A percentile compares a stretch with the other conserved stretches of the same genome.
Conservation (phyloP, 1,139 yeast genomes). For the Kurtzmaniella quercitrusa region DNA sequence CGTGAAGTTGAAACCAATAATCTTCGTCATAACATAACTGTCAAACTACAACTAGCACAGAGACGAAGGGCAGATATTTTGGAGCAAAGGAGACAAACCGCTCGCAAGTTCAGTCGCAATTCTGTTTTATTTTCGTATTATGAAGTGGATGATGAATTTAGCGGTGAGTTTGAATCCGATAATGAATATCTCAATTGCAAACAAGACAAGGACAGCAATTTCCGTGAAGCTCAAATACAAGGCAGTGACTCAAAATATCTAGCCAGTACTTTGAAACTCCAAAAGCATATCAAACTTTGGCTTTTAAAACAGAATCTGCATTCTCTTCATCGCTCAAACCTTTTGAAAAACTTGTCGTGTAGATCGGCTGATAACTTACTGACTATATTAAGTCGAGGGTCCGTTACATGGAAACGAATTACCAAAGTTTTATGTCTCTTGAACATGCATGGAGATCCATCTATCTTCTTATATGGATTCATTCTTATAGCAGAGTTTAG, state of each 20-base stretch:
- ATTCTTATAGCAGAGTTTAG: slow-evolving; percentile 22
- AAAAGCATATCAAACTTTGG: not conserved
- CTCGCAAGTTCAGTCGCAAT: slow-evolving; percentile 7
- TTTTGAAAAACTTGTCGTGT: not conserved
- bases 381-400: not conserved
- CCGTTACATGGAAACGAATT: slow-evolving; percentile 10
- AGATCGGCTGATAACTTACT: slow-evolving; percentile 4
- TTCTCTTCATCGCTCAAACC: slow-evolving; percentile 1
- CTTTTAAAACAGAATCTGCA: not conserved
- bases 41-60: slow-evolving; percentile 14
- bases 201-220: not conserved
- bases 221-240: too few relatives aligned
- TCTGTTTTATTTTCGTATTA: not conserved
- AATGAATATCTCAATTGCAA: not conserved
- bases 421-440: slow-evolving; percentile 11
- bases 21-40: slow-evolving; percentile 11
- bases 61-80: slow-evolving; percentile 16
- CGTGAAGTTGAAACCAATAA: slow-evolving; percentile 9
- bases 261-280: not conserved
- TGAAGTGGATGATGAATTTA: not conserved
- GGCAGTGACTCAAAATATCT: not conserved
- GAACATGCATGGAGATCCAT: slow-evolving; percentile 11
- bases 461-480: slow-evolving; percentile 21
- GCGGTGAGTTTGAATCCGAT: not conserved
- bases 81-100: slow-evolving; percentile 14